Base-by-base conservation (phyloP, 2,329 filamentous ascomycete genomes). In the Fusarium chaquense region DNA sequence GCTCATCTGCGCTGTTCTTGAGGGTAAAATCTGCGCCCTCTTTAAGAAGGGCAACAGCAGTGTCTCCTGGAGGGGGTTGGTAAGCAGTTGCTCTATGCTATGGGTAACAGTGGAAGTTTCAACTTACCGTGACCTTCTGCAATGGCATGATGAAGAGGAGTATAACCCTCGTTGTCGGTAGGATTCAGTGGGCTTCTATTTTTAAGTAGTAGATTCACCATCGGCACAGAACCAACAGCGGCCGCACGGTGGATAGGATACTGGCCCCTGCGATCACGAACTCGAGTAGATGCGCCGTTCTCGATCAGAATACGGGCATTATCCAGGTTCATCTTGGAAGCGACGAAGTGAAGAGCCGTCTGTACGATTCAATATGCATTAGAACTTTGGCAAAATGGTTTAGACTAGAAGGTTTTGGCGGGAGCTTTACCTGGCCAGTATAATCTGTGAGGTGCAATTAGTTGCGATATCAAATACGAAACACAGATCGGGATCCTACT, bases 221-320 rank as follows among this genome's bases (percentile, higher is more conserved):
- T 93, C 7, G 95, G 94, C n/a, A 91, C 87, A 6, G 91, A 95
- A 9, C 97, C 97, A 5, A 94, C 89, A 4, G 96, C 95, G 0
- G 96, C 95, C 5, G 96, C 96, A 20, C 96, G 89, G 80, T 99
- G 97, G 28, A 99, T 86, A 9, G 97, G 87, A 60, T 98, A 89
- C 77, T 98, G 95, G n/a, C 93, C 93, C 32, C 94, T 88, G 75
- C 89, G 92, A 78, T 99, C 96, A 69, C 93, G 93, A 4, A 94
- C 86, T 28, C 95, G 85, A 2, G 94, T 88, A 6, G 91, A 93
- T 15, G 93, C 95, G 61, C 92, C 91, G 73, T 89, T 85, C 20
- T 87, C 85, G 40, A 99, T 81, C n/a, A 99, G 87, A 61, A 89
- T 89, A 50, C 90, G 90, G 28, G 93, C 93, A 9, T 92, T 85